phyloP scores from a whole-genome alignment of 176 grass and related monocot species.

The Musa schizocarpa region DNA sequence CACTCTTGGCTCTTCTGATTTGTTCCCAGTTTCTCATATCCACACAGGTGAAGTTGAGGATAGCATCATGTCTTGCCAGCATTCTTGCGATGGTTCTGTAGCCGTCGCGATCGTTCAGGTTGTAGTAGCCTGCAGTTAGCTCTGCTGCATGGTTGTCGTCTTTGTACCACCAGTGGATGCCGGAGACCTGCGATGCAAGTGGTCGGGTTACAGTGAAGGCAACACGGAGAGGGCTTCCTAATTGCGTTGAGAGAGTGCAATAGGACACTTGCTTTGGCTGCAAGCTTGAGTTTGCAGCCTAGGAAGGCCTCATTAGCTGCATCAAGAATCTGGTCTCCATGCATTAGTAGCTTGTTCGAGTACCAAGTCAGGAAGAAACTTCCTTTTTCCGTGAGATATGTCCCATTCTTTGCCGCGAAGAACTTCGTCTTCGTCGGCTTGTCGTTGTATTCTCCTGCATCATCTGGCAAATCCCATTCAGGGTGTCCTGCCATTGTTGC shows the following conservation, averaged over 20 bases:
- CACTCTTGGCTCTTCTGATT: slow-evolving; percentile 40
- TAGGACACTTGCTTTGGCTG: slow-evolving; percentile 61
- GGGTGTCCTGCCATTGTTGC: slow-evolving; percentile 49
- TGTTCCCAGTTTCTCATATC: slow-evolving; percentile 81
- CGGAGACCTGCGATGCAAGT: slow-evolving; percentile 39
- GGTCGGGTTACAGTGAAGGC: too few relatives aligned
- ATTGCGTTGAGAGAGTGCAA: background rate
- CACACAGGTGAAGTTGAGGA: slow-evolving; percentile 80
- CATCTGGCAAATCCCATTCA: slow-evolving; percentile 77
- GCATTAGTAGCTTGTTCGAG: slow-evolving; percentile 76
- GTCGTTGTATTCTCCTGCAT: slow-evolving; percentile 74
- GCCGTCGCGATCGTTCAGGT: slow-evolving; percentile 61
- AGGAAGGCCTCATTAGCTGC: slow-evolving; percentile 62
- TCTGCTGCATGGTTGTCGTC: slow-evolving; percentile 79
- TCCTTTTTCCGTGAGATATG: slow-evolving; percentile 52
- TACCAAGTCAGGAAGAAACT: slow-evolving; percentile 91
- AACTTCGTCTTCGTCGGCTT: slow-evolving; percentile 56
- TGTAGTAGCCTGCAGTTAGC: slow-evolving; percentile 80
- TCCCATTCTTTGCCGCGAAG: slow-evolving; percentile 43
- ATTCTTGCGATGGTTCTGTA: slow-evolving; percentile 72
- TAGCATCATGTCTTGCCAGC: slow-evolving; percentile 53
- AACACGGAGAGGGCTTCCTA: background rate
- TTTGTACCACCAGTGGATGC: slow-evolving; percentile 88
- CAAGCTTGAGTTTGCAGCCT: slow-evolving; percentile 60
- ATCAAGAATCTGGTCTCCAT: slow-evolving; percentile 67